Conservation (phyloP, 2,329 filamentous ascomycete species). For the Rasamsonia emersonii region DNA sequence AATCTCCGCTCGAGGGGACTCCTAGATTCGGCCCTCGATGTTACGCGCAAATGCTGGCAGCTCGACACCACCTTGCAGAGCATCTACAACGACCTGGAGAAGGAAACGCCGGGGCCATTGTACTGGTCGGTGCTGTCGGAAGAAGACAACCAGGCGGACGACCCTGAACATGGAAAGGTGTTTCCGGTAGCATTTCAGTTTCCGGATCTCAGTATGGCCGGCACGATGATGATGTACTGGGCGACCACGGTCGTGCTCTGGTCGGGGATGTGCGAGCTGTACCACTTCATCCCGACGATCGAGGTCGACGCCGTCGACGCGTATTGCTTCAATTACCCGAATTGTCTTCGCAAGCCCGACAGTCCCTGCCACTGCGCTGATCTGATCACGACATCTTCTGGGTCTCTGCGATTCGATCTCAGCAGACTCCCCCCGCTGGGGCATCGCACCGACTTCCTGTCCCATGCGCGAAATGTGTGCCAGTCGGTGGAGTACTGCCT, state of each 20-base stretch:
- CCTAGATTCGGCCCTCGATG: slow-evolving; percentile 9
- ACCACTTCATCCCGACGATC: slow-evolving; percentile 16
- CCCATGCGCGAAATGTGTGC: slow-evolving; percentile 24
- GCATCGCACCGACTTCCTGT: slow-evolving; percentile 17
- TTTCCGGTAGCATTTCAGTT: slow-evolving; percentile 26
- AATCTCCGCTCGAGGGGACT: slow-evolving; percentile 10
- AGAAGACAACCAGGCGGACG: slow-evolving; percentile 6
- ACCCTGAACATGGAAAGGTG: slow-evolving; percentile 8
- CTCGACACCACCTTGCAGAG: slow-evolving; percentile 17
- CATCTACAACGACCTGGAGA: slow-evolving; percentile 18
- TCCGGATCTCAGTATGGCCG: slow-evolving; percentile 16
- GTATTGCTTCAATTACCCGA: slow-evolving; percentile 5
- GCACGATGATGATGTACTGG: slow-evolving; percentile 26
- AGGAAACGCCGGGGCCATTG: slow-evolving; percentile 13
- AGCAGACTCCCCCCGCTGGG: slow-evolving; percentile 15
- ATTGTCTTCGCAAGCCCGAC: no score
- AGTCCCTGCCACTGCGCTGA: no score
- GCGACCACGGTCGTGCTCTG: slow-evolving; percentile 23
- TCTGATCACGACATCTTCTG: slow-evolving; percentile 8
- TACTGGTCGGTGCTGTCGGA: slow-evolving; percentile 22
- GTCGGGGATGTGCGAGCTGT: slow-evolving; percentile 24
- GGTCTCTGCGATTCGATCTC: no score
- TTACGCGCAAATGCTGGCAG: slow-evolving; percentile 19
- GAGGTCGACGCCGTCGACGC: slow-evolving; percentile 6
- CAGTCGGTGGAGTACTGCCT: slow-evolving; percentile 27